Percentiles rank a stretch among this genome's conserved stretches.
phyloP scores from a whole-genome alignment of 2,329 filamentous ascomycete species.

The Verticillium klebahnii region DNA sequence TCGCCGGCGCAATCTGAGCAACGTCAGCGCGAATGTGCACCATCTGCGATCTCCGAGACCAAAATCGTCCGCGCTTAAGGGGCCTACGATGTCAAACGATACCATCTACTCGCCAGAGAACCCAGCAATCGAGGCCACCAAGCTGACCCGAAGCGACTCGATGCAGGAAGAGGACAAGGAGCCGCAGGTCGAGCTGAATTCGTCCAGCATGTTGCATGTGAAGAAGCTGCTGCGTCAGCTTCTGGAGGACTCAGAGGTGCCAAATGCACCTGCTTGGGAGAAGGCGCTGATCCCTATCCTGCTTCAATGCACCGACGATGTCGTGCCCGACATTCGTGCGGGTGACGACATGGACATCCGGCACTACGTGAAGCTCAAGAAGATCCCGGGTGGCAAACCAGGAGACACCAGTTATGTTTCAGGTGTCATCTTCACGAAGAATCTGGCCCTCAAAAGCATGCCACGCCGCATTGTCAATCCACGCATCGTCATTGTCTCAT shows the following conservation, averaged over 20 bases:
- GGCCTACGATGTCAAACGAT: slow-evolving; percentile 48
- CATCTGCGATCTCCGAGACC: slow-evolving; percentile 70
- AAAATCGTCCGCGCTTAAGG: slow-evolving; percentile 52
- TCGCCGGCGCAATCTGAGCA: slow-evolving; percentile 77
- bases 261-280: slow-evolving; percentile 76
- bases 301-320: slow-evolving; percentile 86
- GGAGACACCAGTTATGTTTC: slow-evolving; percentile 95
- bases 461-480: slow-evolving; percentile 77
- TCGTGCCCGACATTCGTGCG: slow-evolving; percentile 83
- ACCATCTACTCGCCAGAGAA: slow-evolving; percentile 43
- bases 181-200: slow-evolving; percentile 78
- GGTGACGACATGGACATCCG: slow-evolving; percentile 96
- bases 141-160: slow-evolving; percentile 73
- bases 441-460: slow-evolving; percentile 95
- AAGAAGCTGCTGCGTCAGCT: slow-evolving; percentile 80
- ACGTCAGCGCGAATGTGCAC: slow-evolving; percentile 64
- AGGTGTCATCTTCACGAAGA: slow-evolving; percentile 95
- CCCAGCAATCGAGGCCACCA: slow-evolving; percentile 36
- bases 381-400: slow-evolving; percentile 84
- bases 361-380: slow-evolving; percentile 96
- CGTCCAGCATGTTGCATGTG: slow-evolving; percentile 83
- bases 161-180: slow-evolving; percentile 67
- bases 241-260: slow-evolving; percentile 69
- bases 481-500: slow-evolving; percentile 87
- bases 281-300: slow-evolving; percentile 87